phyloP scores from a whole-genome alignment of 2,329 filamentous ascomycete genomes.

The Fusarium siculi region DNA sequence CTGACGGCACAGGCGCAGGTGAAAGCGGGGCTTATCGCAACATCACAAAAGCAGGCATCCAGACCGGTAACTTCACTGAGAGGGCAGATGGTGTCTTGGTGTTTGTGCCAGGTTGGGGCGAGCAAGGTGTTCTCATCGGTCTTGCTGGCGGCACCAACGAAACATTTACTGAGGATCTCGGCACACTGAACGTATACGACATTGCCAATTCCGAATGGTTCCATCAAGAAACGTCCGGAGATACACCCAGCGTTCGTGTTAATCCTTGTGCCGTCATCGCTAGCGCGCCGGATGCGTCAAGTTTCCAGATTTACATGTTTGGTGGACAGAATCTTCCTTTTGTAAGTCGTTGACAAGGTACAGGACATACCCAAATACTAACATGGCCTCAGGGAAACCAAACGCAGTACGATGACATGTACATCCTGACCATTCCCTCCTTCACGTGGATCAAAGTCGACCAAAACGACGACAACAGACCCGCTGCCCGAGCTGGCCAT shows the following conservation, averaged over 20 bases:
- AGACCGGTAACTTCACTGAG: constrained; percentile 74
- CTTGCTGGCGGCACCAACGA: constrained; percentile 77
- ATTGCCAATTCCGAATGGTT: constrained; percentile 70
- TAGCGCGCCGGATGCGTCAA: constrained; percentile 75
- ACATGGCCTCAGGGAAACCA: constrained; percentile 53
- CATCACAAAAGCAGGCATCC: constrained; percentile 76
- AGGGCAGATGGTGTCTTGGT: constrained; percentile 78
- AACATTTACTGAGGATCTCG: constrained; percentile 69
- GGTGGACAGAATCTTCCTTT: constrained; percentile 79
- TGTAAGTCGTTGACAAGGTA: constrained; percentile 49
- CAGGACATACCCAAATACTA: not conserved
- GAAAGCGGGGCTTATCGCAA: constrained; percentile 75
- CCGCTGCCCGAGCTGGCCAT: constrained; percentile 55
- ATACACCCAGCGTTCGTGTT: constrained; percentile 62
- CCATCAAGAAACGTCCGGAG: constrained; percentile 64
- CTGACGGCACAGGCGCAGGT: constrained; percentile 65
- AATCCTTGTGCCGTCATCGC: constrained; percentile 71
- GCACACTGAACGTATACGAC: constrained; percentile 74
- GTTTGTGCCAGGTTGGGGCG: constrained; percentile 79
- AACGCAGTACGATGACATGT: constrained; percentile 72
- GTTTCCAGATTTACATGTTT: constrained; percentile 82
- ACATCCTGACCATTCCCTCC: constrained; percentile 69
- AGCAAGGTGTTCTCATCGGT: constrained; percentile 75
- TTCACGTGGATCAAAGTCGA: constrained; percentile 72
- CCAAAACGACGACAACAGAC: constrained; percentile 65